Conservation (phyloP, 768 basidiomycete species). For the Podaxis pistillaris region DNA sequence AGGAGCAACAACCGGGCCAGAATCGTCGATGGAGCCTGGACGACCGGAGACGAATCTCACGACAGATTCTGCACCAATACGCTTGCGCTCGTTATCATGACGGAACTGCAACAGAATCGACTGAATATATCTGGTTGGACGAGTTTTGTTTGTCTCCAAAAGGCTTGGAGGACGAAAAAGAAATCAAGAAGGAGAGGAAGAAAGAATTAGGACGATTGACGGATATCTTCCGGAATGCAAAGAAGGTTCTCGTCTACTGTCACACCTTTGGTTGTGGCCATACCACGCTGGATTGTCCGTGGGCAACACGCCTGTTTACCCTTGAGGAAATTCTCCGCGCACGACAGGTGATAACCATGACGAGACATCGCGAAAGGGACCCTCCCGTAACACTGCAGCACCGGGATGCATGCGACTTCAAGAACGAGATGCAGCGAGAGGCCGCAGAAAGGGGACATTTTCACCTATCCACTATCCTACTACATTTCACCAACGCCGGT, state of each 20-base stretch:
- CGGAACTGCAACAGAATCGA: not conserved
- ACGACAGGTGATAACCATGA: not conserved
- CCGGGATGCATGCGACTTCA: not conserved
- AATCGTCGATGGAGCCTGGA: not conserved
- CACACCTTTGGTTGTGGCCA: not conserved
- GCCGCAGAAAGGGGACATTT: not conserved
- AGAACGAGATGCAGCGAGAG: not conserved
- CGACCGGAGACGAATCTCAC: not conserved
- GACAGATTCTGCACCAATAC: not conserved
- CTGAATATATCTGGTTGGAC: not conserved
- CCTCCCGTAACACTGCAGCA: not conserved
- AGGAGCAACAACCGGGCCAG: not conserved
- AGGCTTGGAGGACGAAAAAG: not conserved
- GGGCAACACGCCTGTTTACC: not conserved
- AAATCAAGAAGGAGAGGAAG: not conserved
- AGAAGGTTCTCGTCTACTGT: not conserved
- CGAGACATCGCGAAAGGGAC: not conserved
- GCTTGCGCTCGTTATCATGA: not conserved
- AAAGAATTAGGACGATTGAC: not conserved
- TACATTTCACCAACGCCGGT: not conserved
- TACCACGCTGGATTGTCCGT: not conserved
- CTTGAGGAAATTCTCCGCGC: not conserved
- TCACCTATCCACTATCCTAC: not conserved
- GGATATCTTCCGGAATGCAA: not conserved
- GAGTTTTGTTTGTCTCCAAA: not conserved